A percentile compares a stretch with the other conserved stretches of the same genome.
phyloP scores from a whole-genome alignment of 768 basidiomycete genomes.

The Symmetrospora coprosmae region DNA sequence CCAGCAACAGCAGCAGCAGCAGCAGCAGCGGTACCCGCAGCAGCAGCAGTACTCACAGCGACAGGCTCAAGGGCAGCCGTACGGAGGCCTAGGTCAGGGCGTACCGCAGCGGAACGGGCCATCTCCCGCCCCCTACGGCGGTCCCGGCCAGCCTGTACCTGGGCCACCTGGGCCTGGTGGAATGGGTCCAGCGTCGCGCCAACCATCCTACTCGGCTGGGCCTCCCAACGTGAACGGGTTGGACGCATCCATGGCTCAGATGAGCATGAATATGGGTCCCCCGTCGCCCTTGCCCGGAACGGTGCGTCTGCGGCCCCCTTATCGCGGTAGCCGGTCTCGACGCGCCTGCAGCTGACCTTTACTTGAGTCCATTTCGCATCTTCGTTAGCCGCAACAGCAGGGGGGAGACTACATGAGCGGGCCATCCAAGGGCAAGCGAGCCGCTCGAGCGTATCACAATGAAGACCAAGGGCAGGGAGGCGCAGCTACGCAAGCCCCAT shows the following conservation, averaged over 20 bases:
- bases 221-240: too few species aligned
- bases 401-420: too few species aligned
- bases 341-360: too few species aligned
- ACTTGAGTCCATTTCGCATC: not conserved
- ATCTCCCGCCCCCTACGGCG: not conserved
- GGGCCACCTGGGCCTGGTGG: not conserved
- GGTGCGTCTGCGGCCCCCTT: too few species aligned
- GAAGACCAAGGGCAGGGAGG: not conserved
- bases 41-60: not conserved
- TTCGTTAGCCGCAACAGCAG: not conserved
- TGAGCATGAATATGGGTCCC: not conserved
- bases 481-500: not conserved
- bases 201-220: too few species aligned
- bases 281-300: not conserved
- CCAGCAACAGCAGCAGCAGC: not conserved
- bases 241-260: not conserved
- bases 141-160: not conserved
- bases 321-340: too few species aligned
- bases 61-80: not conserved
- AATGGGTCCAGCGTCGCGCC: not conserved
- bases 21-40: not conserved
- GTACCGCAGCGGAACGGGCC: too few species aligned
- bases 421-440: constrained; percentile 23
- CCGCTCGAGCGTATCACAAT: constrained; percentile 31
- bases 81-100: too few species aligned